These are phyloP conservation scores for Euryodendron excelsum DNA, from an alignment of 148 eudicot species.

Conservation along the genomic window DNA sequence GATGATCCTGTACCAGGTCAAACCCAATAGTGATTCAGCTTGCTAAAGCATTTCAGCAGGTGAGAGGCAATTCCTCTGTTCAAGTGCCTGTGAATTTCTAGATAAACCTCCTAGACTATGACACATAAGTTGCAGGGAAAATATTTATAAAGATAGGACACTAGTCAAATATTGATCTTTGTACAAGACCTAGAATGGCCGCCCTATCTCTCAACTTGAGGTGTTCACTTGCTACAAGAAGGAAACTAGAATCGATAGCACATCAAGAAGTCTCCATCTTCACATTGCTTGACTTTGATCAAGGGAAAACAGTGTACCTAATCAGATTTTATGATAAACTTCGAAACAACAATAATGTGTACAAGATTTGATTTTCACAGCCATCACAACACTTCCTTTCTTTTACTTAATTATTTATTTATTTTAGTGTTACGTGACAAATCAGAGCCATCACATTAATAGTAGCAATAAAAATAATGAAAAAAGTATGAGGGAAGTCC, in stretches of 20 bases:
- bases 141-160: neutral
- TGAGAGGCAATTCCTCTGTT: neutral
- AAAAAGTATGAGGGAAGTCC: neutral
- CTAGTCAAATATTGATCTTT: neutral
- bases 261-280: neutral
- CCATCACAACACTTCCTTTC: neutral
- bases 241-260: neutral
- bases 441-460: neutral
- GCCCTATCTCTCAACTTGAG: neutral
- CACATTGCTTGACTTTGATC: neutral
- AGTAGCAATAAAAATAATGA: neutral
- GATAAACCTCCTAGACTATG: neutral
- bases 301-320: neutral
- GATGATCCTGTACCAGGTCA: neutral
- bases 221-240: constrained; percentile 1
- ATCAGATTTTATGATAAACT: neutral
- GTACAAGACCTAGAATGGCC: neutral
- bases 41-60: neutral
- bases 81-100: neutral
- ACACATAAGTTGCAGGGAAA: neutral
- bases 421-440: neutral
- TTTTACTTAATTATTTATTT: neutral
- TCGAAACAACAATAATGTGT: neutral
- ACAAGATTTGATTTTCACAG: neutral
- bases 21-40: neutral